A percentile compares a stretch with the other conserved stretches of the same genome.
Evolutionary conservation across 108 stramenopile genomes (phyloP).

Genomic region (Fragilariopsis cylindrus): DNA sequence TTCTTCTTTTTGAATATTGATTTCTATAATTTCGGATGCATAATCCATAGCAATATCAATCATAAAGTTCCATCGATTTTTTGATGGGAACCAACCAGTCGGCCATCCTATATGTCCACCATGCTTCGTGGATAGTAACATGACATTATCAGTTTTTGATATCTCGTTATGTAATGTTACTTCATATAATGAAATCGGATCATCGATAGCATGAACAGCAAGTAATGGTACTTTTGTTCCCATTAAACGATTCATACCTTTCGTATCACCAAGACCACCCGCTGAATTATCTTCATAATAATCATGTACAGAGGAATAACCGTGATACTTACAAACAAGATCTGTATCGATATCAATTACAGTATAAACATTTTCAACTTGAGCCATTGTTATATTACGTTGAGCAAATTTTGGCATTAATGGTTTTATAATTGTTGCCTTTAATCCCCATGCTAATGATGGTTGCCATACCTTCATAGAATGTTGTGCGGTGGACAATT

Average conservation of each 20-base stretch:
- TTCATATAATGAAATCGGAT: conserved; percentile 68
- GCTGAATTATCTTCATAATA: conserved; percentile 80
- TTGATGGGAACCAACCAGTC: conserved; percentile 32
- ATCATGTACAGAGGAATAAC: conserved; percentile 55
- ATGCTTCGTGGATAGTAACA: conserved; percentile 64
- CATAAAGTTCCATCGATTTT: conserved; percentile 7
- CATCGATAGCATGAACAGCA: conserved; percentile 71
- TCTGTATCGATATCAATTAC: conserved; percentile 2
- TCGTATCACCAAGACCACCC: conserved; percentile 45
- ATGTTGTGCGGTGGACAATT: neutral
- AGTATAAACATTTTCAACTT: neutral
- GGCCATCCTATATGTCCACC: conserved; percentile 88
- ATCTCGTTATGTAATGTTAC: conserved; percentile 25
- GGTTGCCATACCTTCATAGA: neutral
- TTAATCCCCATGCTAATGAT: conserved; percentile 42
- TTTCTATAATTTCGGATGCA: neutral
- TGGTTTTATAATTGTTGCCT: conserved; percentile 29
- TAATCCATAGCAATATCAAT: conserved; percentile 9
- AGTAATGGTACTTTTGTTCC: conserved; percentile 48
- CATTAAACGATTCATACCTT: conserved; percentile 18
- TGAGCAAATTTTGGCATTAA: neutral
- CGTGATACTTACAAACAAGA: conserved; percentile 57
- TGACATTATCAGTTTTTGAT: conserved; percentile 30
- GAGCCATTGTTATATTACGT: neutral
- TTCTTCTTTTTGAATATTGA: neutral